phyloP scores from a whole-genome alignment of 169 alveolate genomes.

The Eimeria necatrix region DNA sequence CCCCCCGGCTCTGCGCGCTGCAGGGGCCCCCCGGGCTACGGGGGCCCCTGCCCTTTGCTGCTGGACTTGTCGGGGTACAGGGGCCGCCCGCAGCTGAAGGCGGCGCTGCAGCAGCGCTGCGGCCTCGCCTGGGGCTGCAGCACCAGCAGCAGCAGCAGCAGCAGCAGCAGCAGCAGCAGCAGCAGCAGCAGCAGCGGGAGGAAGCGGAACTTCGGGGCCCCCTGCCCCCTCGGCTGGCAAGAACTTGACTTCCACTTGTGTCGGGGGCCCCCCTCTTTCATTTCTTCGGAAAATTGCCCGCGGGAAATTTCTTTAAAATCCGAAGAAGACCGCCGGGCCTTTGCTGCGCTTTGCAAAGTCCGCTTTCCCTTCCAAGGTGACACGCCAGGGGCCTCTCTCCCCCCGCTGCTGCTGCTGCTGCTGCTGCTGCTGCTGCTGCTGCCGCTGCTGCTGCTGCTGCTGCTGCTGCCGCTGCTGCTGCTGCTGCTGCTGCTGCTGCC shows the following conservation, averaged over 20 bases:
- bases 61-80: neutral
- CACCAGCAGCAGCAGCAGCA: too few relatives aligned
- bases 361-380: conserved; percentile 58
- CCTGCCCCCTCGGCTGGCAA: conserved; percentile 56
- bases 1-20: neutral
- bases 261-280: conserved; percentile 49
- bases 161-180: too few relatives aligned
- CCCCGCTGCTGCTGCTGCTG: neutral
- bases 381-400: neutral
- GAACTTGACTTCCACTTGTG: conserved; percentile 14
- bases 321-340: neutral
- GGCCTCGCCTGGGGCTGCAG: conserved; percentile 37
- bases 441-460: too few relatives aligned
- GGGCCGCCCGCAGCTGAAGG: conserved; percentile 8
- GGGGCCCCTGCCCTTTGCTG: conserved; percentile 43
- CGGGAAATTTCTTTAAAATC: neutral
- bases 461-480: too few relatives aligned
- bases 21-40: conserved; percentile 36
- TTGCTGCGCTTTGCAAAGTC: neutral
- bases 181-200: neutral
- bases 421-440: too few relatives aligned
- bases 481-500: too few relatives aligned
- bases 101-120: conserved; percentile 13
- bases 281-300: neutral
- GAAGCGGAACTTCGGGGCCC: conserved; percentile 34